Percentiles rank a stretch among this genome's conserved stretches.
These are phyloP conservation scores for Eucalyptus coolabah DNA, from an alignment of 345 rosid genomes.

Conservation along the genomic window DNA sequence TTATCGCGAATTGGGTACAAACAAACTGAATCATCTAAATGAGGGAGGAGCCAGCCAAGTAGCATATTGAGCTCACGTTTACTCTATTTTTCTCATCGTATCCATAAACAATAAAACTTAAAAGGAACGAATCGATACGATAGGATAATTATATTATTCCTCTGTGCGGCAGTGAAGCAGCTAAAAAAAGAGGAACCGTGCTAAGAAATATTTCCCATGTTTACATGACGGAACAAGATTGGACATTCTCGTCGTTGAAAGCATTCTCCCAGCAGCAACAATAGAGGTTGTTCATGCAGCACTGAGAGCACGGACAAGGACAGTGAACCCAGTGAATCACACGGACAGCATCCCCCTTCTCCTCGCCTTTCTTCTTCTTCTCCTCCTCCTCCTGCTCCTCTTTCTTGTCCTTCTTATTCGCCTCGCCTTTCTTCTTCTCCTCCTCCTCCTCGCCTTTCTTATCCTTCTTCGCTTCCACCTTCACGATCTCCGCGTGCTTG, in stretches of 20 bases:
- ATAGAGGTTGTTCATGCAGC: not conserved
- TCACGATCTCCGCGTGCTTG: not conserved
- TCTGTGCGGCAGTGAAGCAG: not conserved
- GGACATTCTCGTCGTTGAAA: not conserved
- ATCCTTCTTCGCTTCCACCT: not conserved
- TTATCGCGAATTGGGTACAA: not conserved
- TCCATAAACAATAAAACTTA: not conserved
- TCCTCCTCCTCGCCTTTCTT: not conserved
- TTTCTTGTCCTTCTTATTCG: not conserved
- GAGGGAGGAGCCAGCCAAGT: not conserved
- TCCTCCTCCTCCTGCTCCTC: not conserved
- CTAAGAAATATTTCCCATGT: not conserved
- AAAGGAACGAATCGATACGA: not conserved
- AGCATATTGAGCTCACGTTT: not conserved
- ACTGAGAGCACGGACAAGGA: not conserved
- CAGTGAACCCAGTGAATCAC: not conserved
- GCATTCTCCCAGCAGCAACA: not conserved
- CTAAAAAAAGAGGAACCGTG: not conserved
- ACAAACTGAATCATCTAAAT: rapidly evolving
- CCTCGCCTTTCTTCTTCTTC: not conserved
- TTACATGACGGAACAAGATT: not conserved
- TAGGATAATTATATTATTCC: not conserved
- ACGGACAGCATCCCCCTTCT: not conserved
- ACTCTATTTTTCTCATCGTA: not conserved
- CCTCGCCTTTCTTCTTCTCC: not conserved